Evolutionary conservation across 257 asterid genomes (phyloP).

Genomic region (Capsicum pubescens): DNA sequence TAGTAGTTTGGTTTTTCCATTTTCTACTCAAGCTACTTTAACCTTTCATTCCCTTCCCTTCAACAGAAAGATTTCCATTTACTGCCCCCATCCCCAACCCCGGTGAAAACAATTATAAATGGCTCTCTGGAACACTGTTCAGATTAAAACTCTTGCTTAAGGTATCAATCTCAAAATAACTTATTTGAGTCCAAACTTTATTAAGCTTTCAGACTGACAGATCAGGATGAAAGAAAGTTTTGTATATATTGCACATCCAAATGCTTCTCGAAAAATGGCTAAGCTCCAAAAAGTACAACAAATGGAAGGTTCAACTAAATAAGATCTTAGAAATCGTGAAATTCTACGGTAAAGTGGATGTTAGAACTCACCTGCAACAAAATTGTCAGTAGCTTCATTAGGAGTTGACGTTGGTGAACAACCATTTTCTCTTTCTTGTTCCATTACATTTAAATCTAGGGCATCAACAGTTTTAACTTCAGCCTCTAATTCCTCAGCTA

Average conservation of each 20-base stretch:
- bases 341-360: slow-evolving; percentile 9
- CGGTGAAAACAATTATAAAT: background rate
- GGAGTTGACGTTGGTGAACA: slow-evolving; percentile 52
- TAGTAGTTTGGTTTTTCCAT: slow-evolving; percentile 1
- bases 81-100: background rate
- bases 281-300: background rate
- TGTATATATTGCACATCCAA: background rate
- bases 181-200: background rate
- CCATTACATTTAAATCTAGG: slow-evolving; percentile 45
- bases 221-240: background rate
- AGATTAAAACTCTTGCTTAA: background rate
- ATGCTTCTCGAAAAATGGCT: slow-evolving; percentile 21
- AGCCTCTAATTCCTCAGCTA: slow-evolving; percentile 72
- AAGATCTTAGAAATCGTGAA: background rate
- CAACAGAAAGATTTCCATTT: background rate
- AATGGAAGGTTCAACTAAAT: background rate
- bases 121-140: background rate
- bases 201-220: slow-evolving; percentile 3
- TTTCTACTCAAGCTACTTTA: background rate
- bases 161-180: slow-evolving; percentile 24
- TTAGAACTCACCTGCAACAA: slow-evolving; percentile 52
- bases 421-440: slow-evolving; percentile 31
- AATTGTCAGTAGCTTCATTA: slow-evolving; percentile 39
- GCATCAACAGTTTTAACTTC: slow-evolving; percentile 39
- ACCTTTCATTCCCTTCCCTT: background rate